Conservation (phyloP, 1,284 basidiomycete genomes). For the Sanghuangporus baumii region DNA sequence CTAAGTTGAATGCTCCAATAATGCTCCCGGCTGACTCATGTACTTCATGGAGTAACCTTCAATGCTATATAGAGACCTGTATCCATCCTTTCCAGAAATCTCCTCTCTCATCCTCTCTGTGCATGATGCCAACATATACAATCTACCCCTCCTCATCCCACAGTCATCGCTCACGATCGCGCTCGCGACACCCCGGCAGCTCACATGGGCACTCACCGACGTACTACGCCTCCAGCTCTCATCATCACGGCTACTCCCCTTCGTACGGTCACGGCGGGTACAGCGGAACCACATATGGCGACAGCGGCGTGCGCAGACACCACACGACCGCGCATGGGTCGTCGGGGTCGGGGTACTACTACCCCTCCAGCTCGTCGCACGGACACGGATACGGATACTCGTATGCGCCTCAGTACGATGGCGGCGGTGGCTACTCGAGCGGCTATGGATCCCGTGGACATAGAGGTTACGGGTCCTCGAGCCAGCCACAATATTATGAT, state of each 20-base stretch:
- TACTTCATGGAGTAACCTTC: too few species aligned
- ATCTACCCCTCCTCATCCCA: conserved; percentile 7
- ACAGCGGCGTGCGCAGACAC: neutral
- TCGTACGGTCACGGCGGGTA: neutral
- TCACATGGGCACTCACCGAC: conserved; percentile 7
- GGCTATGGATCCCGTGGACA: neutral
- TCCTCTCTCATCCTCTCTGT: neutral
- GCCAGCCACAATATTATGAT: neutral
- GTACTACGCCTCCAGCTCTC: neutral
- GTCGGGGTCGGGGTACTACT: conserved; percentile 3
- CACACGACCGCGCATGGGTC: conserved; percentile 6
- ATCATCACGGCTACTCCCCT: conserved; percentile 2
- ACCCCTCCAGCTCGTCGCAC: conserved; percentile 4
- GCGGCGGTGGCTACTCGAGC: neutral
- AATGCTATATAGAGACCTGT: conserved; percentile 6
- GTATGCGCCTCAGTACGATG: neutral
- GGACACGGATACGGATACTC: neutral
- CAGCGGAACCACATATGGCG: neutral
- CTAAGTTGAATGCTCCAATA: too few species aligned
- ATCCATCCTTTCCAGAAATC: neutral
- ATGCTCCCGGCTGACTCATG: neutral
- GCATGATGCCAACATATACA: conserved; percentile 11
- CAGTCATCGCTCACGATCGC: conserved; percentile 3
- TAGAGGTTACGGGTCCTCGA: neutral
- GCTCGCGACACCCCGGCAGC: conserved; percentile 5